A percentile compares a stretch with the other conserved stretches of the same genome.
Evolutionary conservation across 2,329 filamentous ascomycete genomes (phyloP).

Genomic region (Colletotrichum camelliae): DNA sequence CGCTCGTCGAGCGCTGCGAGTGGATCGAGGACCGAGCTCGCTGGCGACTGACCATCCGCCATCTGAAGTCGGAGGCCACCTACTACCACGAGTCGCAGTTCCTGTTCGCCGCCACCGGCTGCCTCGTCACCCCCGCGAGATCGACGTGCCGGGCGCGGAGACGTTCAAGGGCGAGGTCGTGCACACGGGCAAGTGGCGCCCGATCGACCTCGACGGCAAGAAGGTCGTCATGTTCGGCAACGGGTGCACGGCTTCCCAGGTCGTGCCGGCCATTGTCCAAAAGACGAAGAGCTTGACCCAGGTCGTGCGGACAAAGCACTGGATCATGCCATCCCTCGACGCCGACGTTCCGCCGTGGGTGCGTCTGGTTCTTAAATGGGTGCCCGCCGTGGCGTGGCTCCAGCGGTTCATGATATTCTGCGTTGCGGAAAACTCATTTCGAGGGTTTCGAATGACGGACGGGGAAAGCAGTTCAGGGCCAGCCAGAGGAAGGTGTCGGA

Average conservation of each 20-base stretch:
- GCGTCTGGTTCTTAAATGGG: conserved; percentile 41
- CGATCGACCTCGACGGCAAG: conserved; percentile 51
- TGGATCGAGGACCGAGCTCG: conserved; percentile 40
- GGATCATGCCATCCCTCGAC: conserved; percentile 42
- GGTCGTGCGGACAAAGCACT: conserved; percentile 46
- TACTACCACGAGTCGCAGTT: conserved; percentile 43
- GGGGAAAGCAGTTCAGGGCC: conserved; percentile 32
- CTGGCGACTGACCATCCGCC: conserved; percentile 38
- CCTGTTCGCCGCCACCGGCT: conserved; percentile 39
- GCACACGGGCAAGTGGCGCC: conserved; percentile 61
- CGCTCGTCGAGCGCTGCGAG: conserved; percentile 39
- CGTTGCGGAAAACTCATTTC: conserved; percentile 44
- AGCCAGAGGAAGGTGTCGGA: conserved; percentile 43
- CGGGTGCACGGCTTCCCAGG: conserved; percentile 59
- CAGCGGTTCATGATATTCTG: conserved; percentile 48
- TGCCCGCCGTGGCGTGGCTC: conserved; percentile 52
- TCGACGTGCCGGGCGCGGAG: conserved; percentile 52
- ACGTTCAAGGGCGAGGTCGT: conserved; percentile 58
- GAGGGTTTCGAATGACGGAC: background rate
- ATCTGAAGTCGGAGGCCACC: conserved; percentile 26
- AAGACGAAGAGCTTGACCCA: conserved; percentile 36
- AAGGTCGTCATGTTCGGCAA: conserved; percentile 58
- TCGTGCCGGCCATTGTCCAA: conserved; percentile 49
- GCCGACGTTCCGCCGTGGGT: conserved; percentile 19
- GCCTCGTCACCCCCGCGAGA: conserved; percentile 36